Evolutionary conservation across 495 filamentous ascomycete genomes (phyloP).

Genomic region (Aspergillus homomorphus): DNA sequence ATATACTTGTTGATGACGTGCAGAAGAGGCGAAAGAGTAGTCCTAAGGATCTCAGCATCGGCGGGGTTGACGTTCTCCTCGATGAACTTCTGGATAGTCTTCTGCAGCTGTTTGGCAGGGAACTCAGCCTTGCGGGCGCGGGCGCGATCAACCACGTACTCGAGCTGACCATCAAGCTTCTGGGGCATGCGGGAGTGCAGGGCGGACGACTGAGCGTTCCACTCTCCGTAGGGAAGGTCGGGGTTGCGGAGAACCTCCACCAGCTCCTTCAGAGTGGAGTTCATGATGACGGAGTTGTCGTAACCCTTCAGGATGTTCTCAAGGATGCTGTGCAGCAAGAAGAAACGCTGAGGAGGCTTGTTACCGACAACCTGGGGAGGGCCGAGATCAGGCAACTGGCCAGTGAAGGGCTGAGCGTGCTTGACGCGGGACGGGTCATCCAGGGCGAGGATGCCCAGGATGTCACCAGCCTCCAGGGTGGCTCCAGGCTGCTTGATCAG

Average conservation of each 20-base stretch:
- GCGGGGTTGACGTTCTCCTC: conserved; percentile 74
- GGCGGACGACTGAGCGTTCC: conserved; percentile 90
- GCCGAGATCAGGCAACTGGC: conserved; percentile 84
- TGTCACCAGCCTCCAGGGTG: conserved; percentile 96
- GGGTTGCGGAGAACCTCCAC: conserved; percentile 84
- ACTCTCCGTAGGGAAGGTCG: conserved; percentile 94
- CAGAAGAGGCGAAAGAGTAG: conserved; percentile 71
- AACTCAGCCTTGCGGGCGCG: conserved; percentile 77
- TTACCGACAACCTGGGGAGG: conserved; percentile 79
- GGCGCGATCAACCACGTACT: conserved; percentile 80
- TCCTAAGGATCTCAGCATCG: conserved; percentile 68
- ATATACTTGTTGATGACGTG: conserved; percentile 78
- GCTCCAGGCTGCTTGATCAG: conserved; percentile 98
- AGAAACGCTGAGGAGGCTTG: conserved; percentile 89
- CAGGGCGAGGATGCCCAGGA: conserved; percentile 93
- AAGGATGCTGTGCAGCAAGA: conserved; percentile 71
- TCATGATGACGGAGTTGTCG: conserved; percentile 98
- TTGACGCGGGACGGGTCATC: conserved; percentile 97
- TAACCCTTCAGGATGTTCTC: conserved; percentile 88
- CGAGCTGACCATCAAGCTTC: conserved; percentile 78
- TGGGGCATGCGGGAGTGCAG: conserved; percentile 94
- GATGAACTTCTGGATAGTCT: conserved; percentile 81
- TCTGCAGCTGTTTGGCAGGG: conserved; percentile 82
- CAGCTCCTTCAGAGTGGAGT: conserved; percentile 79
- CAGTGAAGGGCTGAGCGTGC: conserved; percentile 94